Base-by-base conservation (phyloP, 805 yeast species). In the Wickerhamiella kurtzmanii region DNA sequence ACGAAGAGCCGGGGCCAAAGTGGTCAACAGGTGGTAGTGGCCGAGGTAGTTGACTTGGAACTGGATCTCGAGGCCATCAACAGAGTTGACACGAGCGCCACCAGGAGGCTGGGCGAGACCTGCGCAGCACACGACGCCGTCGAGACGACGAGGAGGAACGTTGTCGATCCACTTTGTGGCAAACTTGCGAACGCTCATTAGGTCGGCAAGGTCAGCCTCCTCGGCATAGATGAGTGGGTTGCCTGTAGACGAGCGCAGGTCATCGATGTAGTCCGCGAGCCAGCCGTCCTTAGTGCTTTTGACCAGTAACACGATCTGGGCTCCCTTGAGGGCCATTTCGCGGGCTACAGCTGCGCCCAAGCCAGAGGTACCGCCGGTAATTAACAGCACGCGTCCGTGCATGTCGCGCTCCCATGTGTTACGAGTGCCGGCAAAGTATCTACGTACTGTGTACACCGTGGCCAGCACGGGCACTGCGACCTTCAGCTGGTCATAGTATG, bases 121-220 rank as follows among this genome's bases (percentile, higher is more conserved):
- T 2, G 96, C 96, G 65, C 87, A 78, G 58, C 95, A 83, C 1
- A 92, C 64, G 22, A 92, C 75, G 48, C 94, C 94, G 64, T 92
- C 99, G 41, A 92, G 68, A 47, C 99, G 66, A 56, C 99, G 72
- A 9, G 96, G 92, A 2, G 96, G 94, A 28, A 78, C 68, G 58
- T 83, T 87, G 62, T 92, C 94, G 49, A 92, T 70, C 97, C 97
- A 92, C 50, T 73, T 78, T 1, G 97, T 88, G 22, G 96, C 96
- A 68, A 92, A 92, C 59, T 79, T 78, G 56, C 99, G 73, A 11
- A 92, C 73, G 2, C 87, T 78, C 59, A 79, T 68, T 48, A 92
- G 67, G 46, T 84, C 79, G 16, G 76, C 67, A 48, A 92, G 69
- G 61, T 92, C 94, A 62, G 94, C 86, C 55, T 79, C 75, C 59